Evolutionary conservation across 1,139 yeast species (phyloP), one percentile per base, ranked within the genome.

Genomic region (Pichia sp.): DNA sequence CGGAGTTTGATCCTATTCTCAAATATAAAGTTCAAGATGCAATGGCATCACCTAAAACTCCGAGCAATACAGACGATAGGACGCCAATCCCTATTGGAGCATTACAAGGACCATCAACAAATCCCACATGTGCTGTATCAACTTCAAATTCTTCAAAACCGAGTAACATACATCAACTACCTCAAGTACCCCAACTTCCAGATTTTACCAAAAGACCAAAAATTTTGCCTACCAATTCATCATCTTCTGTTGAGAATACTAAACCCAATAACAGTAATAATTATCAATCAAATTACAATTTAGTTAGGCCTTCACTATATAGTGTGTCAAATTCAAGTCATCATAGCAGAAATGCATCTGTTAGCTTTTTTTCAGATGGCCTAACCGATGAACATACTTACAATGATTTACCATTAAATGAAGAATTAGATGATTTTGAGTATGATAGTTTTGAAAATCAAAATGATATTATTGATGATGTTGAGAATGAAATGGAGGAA

Each of bases 331-430:
- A 28, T 25, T 38, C 45, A 3, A 25, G 27, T 29, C 18, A 42
- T n/a, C 50, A 46, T 8, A 42, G 46, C 29, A 48, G 58, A 41
- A 58, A 59, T 42, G 56, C 58, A 1, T 59, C 65, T 11, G 65
- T 61, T 7, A 42, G 54, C 9, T 64, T 64, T 46, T 64, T 63
- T 47, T 62, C 66, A 0, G 67, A 63, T 49, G 62, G 55, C n/a
- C 50, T 54, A 2, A 51, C 56, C 36, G 65, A 59, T 51, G 52
- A 56, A n/a, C 48, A 52, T 43, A 56, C 56, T n/a, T 61, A 60
- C 44, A 62, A 62, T 42, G 58, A 58, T 22, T 56, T 61, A 18
- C 62, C 60, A 29, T 49, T 60, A 13, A 56, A 58, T 25, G 57
- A 51, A 43, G 46, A 50, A 7, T 27, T 53, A 9, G 56, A 53